A percentile compares a stretch with the other conserved stretches of the same genome.
Conservation (phyloP, 1,284 basidiomycete species). For the Rhodotorula sp. region DNA sequence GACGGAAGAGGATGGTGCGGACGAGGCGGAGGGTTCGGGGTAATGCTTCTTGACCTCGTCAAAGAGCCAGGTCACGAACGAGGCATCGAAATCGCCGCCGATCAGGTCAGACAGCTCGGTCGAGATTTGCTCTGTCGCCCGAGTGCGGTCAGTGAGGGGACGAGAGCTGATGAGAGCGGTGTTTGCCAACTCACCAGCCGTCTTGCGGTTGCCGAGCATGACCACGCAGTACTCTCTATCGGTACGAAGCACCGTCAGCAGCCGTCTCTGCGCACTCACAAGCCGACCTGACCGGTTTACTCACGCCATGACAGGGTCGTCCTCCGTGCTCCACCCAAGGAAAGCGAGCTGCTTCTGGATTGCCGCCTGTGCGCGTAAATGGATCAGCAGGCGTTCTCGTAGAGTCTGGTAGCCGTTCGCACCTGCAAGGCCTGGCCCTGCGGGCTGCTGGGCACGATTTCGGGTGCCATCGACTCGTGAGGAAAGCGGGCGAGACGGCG, state of each 20-base stretch:
- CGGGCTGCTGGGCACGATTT: slow-evolving; percentile 35
- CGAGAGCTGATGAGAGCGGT: background rate
- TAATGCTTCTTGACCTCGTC: slow-evolving; percentile 57
- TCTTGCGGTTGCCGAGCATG: slow-evolving; percentile 88
- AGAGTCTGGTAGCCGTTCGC: background rate
- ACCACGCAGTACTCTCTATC: slow-evolving; percentile 81
- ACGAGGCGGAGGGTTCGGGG: slow-evolving; percentile 50
- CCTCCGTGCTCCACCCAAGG: slow-evolving; percentile 70
- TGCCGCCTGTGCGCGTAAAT: slow-evolving; percentile 56
- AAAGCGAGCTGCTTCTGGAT: slow-evolving; percentile 76
- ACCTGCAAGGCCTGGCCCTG: slow-evolving; percentile 42
- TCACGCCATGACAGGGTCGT: slow-evolving; percentile 66
- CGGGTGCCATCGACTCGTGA: slow-evolving; percentile 7
- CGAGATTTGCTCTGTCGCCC: slow-evolving; percentile 67
- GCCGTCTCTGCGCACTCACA: no score
- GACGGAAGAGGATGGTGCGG: background rate
- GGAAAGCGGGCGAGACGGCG: background rate
- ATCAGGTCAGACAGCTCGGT: slow-evolving; percentile 67
- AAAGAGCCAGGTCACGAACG: slow-evolving; percentile 81
- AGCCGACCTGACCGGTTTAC: background rate
- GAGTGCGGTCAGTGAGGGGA: background rate
- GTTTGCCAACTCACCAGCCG: slow-evolving; percentile 58
- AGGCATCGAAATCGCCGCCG: slow-evolving; percentile 56
- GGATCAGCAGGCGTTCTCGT: background rate
- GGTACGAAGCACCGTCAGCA: background rate